A percentile compares a stretch with the other conserved stretches of the same genome.
Conservation (phyloP, 1,139 yeast genomes). For the Debaryomyces sp. region DNA sequence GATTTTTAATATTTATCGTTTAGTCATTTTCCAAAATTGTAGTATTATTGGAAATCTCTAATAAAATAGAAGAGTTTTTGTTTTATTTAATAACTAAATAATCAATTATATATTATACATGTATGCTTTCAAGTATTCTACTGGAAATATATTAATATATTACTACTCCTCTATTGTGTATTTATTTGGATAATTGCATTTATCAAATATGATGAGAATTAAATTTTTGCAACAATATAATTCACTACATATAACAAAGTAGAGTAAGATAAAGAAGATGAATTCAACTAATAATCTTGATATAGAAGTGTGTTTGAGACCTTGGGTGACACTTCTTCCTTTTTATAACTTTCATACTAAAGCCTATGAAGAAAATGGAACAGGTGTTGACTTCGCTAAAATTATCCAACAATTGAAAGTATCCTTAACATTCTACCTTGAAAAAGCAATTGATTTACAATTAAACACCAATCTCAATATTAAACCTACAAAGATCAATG, state of each 20-base stretch:
- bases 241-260: not conserved
- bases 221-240: conserved; percentile 1
- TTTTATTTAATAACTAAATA: too few relatives aligned
- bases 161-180: too few relatives aligned
- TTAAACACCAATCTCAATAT: not conserved
- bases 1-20: too few relatives aligned
- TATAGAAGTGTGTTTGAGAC: conserved; percentile 9
- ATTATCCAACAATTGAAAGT: conserved; percentile 2
- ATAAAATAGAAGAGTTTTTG: too few relatives aligned
- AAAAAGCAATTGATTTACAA: not conserved
- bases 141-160: too few relatives aligned
- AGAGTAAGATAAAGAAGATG: not conserved
- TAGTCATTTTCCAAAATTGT: too few relatives aligned
- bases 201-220: not conserved
- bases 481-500: not conserved
- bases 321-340: conserved; percentile 7
- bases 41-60: too few relatives aligned
- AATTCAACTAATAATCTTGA: not conserved
- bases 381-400: not conserved
- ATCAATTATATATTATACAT: too few relatives aligned
- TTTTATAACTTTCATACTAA: not conserved
- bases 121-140: too few relatives aligned
- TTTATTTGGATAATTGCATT: too few relatives aligned
- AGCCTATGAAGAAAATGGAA: not conserved
- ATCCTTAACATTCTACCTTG: not conserved